These are phyloP conservation scores for Panaeolus papilionaceus DNA, from an alignment of 768 basidiomycete genomes.

Conservation along the genomic window DNA sequence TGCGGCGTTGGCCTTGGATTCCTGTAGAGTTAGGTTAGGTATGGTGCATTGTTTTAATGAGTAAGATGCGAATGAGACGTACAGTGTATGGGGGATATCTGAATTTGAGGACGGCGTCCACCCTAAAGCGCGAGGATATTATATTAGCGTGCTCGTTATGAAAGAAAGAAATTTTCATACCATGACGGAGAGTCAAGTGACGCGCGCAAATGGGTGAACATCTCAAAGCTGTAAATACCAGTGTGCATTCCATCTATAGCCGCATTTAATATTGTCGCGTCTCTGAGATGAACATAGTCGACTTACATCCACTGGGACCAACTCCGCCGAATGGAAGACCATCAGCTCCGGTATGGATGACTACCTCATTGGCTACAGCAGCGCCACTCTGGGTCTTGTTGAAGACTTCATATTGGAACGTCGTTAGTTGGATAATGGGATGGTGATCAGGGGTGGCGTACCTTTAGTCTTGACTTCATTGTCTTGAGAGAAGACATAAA, in stretches of 20 bases:
- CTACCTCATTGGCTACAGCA: conserved; percentile 70
- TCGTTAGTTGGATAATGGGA: not conserved
- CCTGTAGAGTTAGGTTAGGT: conserved; percentile 29
- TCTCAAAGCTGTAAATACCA: conserved; percentile 77
- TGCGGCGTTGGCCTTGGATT: conserved; percentile 35
- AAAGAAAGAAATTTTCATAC: too few relatives aligned
- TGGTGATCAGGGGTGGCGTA: conserved; percentile 29
- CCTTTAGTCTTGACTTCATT: conserved; percentile 65
- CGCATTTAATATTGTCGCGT: not conserved
- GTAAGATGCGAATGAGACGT: conserved; percentile 20
- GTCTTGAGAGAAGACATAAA: conserved; percentile 80
- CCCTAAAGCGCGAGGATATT: too few relatives aligned
- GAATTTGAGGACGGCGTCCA: conserved; percentile 54
- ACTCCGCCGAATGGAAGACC: conserved; percentile 79
- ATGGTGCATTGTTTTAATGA: conserved; percentile 4
- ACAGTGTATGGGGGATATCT: conserved; percentile 71
- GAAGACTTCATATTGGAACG: conserved; percentile 52
- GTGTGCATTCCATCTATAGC: conserved; percentile 63
- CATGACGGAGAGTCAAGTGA: conserved; percentile 65
- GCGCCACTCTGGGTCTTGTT: conserved; percentile 75
- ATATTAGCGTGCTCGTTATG: too few relatives aligned
- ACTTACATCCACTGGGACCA: conserved; percentile 75
- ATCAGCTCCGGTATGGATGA: conserved; percentile 64
- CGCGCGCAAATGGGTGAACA: conserved; percentile 77
- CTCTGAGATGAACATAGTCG: not conserved